Base-by-base conservation (phyloP, 1,139 yeast genomes). In the Scheffersomyces quercinus region DNA sequence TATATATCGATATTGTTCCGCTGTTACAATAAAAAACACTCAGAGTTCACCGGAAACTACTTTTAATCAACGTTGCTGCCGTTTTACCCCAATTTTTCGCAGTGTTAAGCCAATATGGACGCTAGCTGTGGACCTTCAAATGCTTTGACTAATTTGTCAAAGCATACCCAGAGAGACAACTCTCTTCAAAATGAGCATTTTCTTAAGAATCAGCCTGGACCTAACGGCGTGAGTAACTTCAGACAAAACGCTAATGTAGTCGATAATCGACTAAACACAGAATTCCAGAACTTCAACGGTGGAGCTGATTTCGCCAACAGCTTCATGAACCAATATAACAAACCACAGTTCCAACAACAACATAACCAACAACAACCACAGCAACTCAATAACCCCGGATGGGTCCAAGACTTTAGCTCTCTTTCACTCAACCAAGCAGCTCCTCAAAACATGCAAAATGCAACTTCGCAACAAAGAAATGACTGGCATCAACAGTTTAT, bases 401-500 rank as follows among this genome's bases (percentile, higher is more conserved):
- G 73, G 75, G 69, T 68, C 4, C 64, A 54, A 43, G 74, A 68
- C 45, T 70, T 70, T 47, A 60, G 70, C 7, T 54, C 54, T 26
- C 51, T 67, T 46, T 54, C 64, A 7, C 47, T 65, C 30, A 45
- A 47, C 28, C 43, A 41, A 11, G 26, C 26, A 5, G 26, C 26
- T 6, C 37, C 45, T 10, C 43, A 40, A 11, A 20, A 20, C 8
- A 20, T 20, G 26, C 45, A 47, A 37, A 35, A 14, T 26, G 37
- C 33, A 42, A 36, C 28, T 28, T n/a, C 35, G 5, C 35, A 31
- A 14, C 26, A 20, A 20, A 49, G 42, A 38, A 42, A 44, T 16
- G 62, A 58, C 45, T 65, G 71, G 72, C 62, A 64, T 42, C 57
- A 49, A 41, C 70, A 64, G 51, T 67, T 67, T 44, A 46, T 59